Base-by-base conservation (phyloP, 495 filamentous ascomycete species). In the Filosporella fistucella region DNA sequence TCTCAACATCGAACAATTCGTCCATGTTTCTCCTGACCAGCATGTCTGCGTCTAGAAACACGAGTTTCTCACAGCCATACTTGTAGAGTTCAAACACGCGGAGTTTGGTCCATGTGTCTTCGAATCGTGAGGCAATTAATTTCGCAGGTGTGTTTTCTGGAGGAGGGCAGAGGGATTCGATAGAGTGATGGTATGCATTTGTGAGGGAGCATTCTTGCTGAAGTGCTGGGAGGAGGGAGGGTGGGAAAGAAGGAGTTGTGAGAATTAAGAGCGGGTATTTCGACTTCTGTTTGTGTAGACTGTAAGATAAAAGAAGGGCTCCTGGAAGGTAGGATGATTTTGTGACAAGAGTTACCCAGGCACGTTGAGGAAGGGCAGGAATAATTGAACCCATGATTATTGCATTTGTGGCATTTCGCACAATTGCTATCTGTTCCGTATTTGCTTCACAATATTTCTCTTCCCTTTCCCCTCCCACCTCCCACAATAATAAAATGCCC, bases 61-160 rank as follows among this genome's bases (percentile, higher is more conserved):
- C 65, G 18, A 74, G 47, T 16, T 58, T 64, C 36, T 70, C 52
- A 44, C 64, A 68, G 12, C 58, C 61, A 25, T 55, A 61, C 21
- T 36, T 26, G 17, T 45, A 20, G 2, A 74, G 50, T 23, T 67
- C 65, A 56, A 77, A 80, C 17, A 75, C 74, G 20, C 66, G 64
- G 0, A 79, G 63, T 44, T 81, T 80, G 1, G 75, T 77, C 74
- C 72, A 78, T 14, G 76, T 78, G 47, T 78, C 73, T 34, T 56
- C 54, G 45, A 77, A 78, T 12, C 74, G 68, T 26, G 66, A 59
- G 0, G 70, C 69, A 28, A 73, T 68, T 5, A 68, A 47, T 4
- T 47, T 18, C n/a, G 58, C 50, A 16, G 36, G 45, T 7, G 39
- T 37, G 33, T 63, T 52, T 9, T 35, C 33, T 34, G 44, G 55